phyloP scores from a whole-genome alignment of 2,329 filamentous ascomycete genomes.

The Aspergillus sp. region DNA sequence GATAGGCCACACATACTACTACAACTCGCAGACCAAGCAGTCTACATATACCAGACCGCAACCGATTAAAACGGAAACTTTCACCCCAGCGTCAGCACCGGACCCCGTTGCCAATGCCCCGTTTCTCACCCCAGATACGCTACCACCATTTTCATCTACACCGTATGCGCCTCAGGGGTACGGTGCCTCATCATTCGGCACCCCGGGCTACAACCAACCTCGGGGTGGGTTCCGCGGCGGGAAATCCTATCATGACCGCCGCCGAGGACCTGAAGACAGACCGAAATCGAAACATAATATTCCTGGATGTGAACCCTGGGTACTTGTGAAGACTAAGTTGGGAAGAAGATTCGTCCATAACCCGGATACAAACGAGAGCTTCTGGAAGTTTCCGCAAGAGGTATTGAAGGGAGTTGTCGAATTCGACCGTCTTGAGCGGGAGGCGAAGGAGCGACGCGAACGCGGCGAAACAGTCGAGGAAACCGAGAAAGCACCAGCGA shows the following conservation, averaged over 20 bases:
- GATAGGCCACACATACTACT: slow-evolving; percentile 80
- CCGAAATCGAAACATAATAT: slow-evolving; percentile 78
- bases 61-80: slow-evolving; percentile 26
- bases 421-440: slow-evolving; percentile 71
- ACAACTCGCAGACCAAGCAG: slow-evolving; percentile 76
- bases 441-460: slow-evolving; percentile 46
- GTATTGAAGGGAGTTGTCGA: slow-evolving; percentile 72
- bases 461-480: slow-evolving; percentile 12
- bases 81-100: slow-evolving; percentile 37
- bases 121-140: slow-evolving; percentile 33
- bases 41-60: slow-evolving; percentile 84
- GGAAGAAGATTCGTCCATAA: slow-evolving; percentile 91
- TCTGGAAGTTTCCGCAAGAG: slow-evolving; percentile 91
- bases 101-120: slow-evolving; percentile 40
- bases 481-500: slow-evolving; percentile 17
- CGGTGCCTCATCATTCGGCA: slow-evolving; percentile 15
- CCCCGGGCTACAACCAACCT: slow-evolving; percentile 38
- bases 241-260: slow-evolving; percentile 59
- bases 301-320: slow-evolving; percentile 80
- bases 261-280: slow-evolving; percentile 72
- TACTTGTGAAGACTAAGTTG: slow-evolving; percentile 89
- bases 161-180: slow-evolving; percentile 32
- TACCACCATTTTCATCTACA: slow-evolving; percentile 38
- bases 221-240: slow-evolving; percentile 51
- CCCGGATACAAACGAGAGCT: slow-evolving; percentile 78